Conservation (phyloP, 768 basidiomycete species). For the Hypsizygus marmoreus region DNA sequence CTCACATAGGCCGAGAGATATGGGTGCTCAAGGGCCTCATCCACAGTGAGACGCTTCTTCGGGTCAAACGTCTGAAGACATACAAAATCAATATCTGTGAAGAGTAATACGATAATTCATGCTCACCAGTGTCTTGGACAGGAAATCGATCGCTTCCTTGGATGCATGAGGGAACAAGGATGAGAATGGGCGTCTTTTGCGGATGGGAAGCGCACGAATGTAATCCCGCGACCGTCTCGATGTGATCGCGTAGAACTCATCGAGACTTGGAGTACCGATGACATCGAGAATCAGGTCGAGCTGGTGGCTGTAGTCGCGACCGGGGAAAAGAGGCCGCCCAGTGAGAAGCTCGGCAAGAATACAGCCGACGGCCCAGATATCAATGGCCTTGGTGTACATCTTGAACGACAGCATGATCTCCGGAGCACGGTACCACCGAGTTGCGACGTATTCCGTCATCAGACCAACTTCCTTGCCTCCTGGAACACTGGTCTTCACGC, state of each 20-base stretch:
- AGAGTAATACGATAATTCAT: not conserved
- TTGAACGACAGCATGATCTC: constrained; percentile 99
- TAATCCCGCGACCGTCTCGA: constrained; percentile 92
- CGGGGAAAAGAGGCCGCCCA: constrained; percentile 95
- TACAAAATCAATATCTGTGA: constrained; percentile 1
- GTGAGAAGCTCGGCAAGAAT: constrained; percentile 94
- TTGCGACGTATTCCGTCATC: constrained; percentile 98
- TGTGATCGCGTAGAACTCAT: constrained; percentile 98
- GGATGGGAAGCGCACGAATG: constrained; percentile 92
- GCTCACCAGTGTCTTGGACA: constrained; percentile 78
- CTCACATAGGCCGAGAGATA: constrained; percentile 88
- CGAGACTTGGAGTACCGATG: constrained; percentile 93
- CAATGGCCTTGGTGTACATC: constrained; percentile 96
- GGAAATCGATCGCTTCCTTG: constrained; percentile 64
- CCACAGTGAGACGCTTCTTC: constrained; percentile 93
- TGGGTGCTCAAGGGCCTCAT: constrained; percentile 90
- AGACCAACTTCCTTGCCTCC: constrained; percentile 83
- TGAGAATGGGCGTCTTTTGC: constrained; percentile 81
- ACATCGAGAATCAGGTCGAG: constrained; percentile 94
- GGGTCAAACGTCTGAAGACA: constrained; percentile 85
- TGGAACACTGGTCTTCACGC: constrained; percentile 81
- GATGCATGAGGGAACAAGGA: constrained; percentile 90
- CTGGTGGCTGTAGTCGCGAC: constrained; percentile 95
- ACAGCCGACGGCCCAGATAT: constrained; percentile 86
- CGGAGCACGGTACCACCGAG: constrained; percentile 97